Evolutionary conservation across 257 asterid species (phyloP).

Genomic region (Solanum gandarillasii): DNA sequence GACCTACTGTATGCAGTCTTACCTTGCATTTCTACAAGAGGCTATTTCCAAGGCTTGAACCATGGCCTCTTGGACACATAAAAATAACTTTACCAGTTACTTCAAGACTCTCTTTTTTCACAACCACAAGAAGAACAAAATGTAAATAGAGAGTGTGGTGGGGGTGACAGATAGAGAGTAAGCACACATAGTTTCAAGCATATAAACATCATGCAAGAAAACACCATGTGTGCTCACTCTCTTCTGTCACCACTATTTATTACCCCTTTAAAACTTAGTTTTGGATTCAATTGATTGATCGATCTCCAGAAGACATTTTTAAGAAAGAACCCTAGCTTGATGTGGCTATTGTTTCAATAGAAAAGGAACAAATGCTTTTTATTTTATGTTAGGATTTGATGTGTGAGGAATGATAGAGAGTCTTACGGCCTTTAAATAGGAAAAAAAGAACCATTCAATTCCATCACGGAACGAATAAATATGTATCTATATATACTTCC

Average conservation of each 20-base stretch:
- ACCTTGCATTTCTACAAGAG: not conserved
- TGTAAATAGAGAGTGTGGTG: slow-evolving; percentile 6
- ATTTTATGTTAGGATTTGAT: slow-evolving; percentile 2
- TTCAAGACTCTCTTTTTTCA: not conserved
- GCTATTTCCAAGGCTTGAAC: too few relatives aligned
- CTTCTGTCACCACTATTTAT: slow-evolving; percentile 47
- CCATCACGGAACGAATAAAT: slow-evolving; percentile 47
- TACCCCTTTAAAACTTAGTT: not conserved
- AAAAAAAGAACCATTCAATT: slow-evolving; percentile 22
- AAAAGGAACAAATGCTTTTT: slow-evolving; percentile 1
- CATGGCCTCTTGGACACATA: too few relatives aligned
- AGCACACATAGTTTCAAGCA: slow-evolving; percentile 84
- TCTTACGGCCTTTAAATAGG: slow-evolving; percentile 36
- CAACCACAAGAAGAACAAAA: not conserved
- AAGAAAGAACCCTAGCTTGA: slow-evolving; percentile 1
- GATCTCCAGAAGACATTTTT: not conserved
- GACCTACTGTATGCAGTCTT: not conserved
- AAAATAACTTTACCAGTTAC: not conserved
- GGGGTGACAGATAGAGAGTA: slow-evolving; percentile 89
- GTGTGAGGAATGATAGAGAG: slow-evolving; percentile 26
- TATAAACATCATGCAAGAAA: slow-evolving; percentile 50
- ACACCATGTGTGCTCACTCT: slow-evolving; percentile 96
- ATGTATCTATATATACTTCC: slow-evolving; percentile 11
- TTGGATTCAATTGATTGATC: not conserved
- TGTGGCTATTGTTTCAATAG: not conserved